Evolutionary conservation across 257 asterid genomes (phyloP).

Genomic region (Rehmannia glutinosa): DNA sequence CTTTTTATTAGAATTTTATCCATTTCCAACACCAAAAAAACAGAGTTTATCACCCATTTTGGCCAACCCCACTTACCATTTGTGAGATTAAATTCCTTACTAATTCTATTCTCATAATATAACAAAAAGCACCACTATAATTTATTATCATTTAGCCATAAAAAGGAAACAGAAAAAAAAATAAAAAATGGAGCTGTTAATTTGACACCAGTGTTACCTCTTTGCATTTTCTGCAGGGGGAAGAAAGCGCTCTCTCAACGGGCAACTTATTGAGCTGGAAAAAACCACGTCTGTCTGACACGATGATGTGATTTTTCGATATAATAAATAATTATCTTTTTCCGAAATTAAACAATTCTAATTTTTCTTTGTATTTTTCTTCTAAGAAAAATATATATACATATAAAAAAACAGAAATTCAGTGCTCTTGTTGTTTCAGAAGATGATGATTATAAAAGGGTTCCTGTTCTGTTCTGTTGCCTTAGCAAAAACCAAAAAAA

Average conservation of each 20-base stretch:
- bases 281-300: constrained; percentile 38
- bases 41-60: too few species aligned
- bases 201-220: too few species aligned
- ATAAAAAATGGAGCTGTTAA: too few species aligned
- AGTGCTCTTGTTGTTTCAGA: constrained; percentile 39
- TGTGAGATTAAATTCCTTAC: too few species aligned
- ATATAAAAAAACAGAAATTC: constrained; percentile 19
- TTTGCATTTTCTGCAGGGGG: constrained; percentile 23
- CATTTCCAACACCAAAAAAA: too few species aligned
- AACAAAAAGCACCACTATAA: background rate
- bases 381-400: constrained; percentile 21
- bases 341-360: background rate
- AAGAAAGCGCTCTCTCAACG: constrained; percentile 14
- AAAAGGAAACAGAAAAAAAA: too few species aligned
- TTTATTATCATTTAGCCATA: too few species aligned
- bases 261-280: constrained; percentile 36
- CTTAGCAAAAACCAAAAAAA: constrained; percentile 2
- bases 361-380: constrained; percentile 24
- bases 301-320: constrained; percentile 13
- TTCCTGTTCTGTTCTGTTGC: constrained; percentile 18
- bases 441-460: constrained; percentile 30
- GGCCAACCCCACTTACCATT: too few species aligned
- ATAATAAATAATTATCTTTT: background rate
- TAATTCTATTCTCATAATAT: constrained; percentile 2
- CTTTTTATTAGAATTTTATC: constrained; percentile 12